phyloP scores from a whole-genome alignment of 345 rosid genomes.

The Triadica sebifera region DNA sequence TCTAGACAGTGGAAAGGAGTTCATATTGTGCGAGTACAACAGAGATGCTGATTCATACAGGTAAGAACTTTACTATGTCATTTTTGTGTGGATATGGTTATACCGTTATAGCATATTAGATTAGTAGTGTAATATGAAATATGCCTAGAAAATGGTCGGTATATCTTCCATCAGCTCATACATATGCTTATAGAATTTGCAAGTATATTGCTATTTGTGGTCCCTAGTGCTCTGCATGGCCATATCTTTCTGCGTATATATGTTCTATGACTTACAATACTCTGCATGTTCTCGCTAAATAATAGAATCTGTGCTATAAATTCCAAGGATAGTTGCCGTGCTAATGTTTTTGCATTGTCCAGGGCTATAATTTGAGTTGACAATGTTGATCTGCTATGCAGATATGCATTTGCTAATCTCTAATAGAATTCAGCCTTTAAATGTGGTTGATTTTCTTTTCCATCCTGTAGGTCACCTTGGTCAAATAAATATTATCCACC shows the following conservation, averaged over 20 bases:
- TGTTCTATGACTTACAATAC: neutral
- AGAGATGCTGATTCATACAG: slow-evolving; percentile 97
- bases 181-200: neutral
- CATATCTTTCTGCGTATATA: neutral
- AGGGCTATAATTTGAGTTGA: slow-evolving; percentile 3
- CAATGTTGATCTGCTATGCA: neutral
- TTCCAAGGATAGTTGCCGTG: neutral
- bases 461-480: slow-evolving; percentile 80
- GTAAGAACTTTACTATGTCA: slow-evolving; percentile 27
- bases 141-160: neutral
- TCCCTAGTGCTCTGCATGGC: neutral
- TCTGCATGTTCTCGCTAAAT: neutral
- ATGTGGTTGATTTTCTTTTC: neutral
- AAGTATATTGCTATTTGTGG: neutral
- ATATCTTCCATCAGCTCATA: neutral
- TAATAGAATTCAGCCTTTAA: neutral
- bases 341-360: neutral
- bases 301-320: neutral
- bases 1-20: slow-evolving; percentile 65
- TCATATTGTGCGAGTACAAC: slow-evolving; percentile 92
- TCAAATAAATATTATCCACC: slow-evolving; percentile 78
- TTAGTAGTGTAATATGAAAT: neutral
- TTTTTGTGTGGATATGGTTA: no score
- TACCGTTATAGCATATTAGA: no score
- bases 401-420: neutral